Conservation (phyloP, 345 rosid species). For the Syzygium aromaticum region DNA sequence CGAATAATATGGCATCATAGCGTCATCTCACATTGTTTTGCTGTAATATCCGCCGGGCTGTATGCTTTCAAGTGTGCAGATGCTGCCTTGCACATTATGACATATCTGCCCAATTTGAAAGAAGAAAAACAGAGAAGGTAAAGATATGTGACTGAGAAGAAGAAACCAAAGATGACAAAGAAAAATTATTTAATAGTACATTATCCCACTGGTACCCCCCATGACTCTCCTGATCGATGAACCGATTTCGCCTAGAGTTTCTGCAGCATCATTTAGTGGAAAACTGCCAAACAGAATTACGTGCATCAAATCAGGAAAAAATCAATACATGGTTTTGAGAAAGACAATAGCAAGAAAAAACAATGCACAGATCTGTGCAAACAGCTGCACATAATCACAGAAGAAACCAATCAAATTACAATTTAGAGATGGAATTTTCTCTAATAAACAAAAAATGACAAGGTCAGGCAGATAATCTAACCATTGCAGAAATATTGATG, state of each 20-base stretch:
- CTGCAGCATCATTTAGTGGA: slow-evolving; percentile 88
- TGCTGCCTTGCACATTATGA: slow-evolving; percentile 81
- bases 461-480: not conserved
- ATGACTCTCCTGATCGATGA: slow-evolving; percentile 72
- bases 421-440: not conserved
- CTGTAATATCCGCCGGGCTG: slow-evolving; percentile 30
- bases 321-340: not conserved
- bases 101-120: slow-evolving; percentile 40
- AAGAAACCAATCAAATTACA: not conserved
- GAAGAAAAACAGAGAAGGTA: not conserved
- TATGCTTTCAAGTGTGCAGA: slow-evolving; percentile 66
- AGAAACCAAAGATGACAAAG: slow-evolving; percentile 3
- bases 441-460: not conserved
- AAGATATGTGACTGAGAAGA: not conserved
- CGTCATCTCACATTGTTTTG: slow-evolving; percentile 67
- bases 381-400: not conserved
- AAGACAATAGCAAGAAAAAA: not conserved
- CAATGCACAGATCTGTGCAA: not conserved
- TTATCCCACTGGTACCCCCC: slow-evolving; percentile 98
- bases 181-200: slow-evolving; percentile 31
- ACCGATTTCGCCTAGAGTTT: slow-evolving; percentile 85
- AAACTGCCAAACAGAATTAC: slow-evolving; percentile 44
- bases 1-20: not conserved
- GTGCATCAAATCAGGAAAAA: not conserved
- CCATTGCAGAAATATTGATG: not conserved